Conservation (phyloP, 495 filamentous ascomycete genomes). For the Tuber aestivum region DNA sequence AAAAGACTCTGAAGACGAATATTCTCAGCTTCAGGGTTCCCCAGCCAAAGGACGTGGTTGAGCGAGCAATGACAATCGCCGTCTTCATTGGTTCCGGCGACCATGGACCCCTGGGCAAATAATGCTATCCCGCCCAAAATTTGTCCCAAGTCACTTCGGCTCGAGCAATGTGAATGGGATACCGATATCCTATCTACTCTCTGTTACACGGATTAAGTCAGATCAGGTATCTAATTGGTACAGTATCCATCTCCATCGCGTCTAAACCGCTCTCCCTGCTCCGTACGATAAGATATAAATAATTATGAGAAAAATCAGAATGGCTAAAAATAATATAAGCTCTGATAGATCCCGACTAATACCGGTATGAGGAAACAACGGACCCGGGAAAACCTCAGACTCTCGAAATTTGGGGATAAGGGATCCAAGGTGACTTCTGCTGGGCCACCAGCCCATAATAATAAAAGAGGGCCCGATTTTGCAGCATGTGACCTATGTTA, state of each 20-base stretch:
- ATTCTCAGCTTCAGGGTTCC: neutral
- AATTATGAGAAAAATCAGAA: neutral
- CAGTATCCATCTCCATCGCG: neutral
- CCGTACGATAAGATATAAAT: neutral
- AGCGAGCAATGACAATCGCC: neutral
- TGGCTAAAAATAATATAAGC: neutral
- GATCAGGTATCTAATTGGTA: neutral
- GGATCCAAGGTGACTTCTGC: neutral
- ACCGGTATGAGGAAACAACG: neutral
- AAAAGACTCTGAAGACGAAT: too few relatives aligned
- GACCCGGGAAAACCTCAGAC: neutral
- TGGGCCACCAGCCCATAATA: neutral
- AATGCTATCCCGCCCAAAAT: neutral
- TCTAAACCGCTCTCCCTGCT: neutral
- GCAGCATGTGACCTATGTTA: neutral
- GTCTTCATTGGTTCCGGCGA: neutral
- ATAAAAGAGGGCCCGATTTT: neutral
- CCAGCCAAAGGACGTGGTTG: neutral
- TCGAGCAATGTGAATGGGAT: neutral
- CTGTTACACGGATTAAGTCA: neutral
- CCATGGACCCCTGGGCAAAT: neutral
- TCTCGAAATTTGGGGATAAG: neutral
- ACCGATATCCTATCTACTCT: neutral
- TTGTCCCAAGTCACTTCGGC: neutral
- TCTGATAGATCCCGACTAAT: neutral